Evolutionary conservation across 805 yeast genomes (phyloP), one percentile per base, ranked within the genome.

Genomic region (Candida ipomoeae): DNA sequence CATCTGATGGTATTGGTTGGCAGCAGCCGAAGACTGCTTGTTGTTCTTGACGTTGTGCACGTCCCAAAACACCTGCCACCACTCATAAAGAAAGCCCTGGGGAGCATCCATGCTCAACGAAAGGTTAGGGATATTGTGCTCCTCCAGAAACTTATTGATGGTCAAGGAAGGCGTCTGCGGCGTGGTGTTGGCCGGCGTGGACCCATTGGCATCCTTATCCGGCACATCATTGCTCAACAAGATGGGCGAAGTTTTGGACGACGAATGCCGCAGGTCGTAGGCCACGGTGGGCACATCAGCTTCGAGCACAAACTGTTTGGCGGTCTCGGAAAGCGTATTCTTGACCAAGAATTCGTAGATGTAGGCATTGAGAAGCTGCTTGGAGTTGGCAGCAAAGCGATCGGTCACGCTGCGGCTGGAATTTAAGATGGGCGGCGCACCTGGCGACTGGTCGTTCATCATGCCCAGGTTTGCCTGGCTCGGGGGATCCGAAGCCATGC

Each of bases 41-140:
- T 47, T 54, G 39, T 88, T 82, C 58, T 89, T 78, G 2, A 95
- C 96, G 61, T 87, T 87, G 67, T 85, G 88, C 29, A 89, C 84
- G 64, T 90, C 97, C 97, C 97, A 91, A 64, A 90, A 91, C 15
- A 91, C 83, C 72, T 83, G 89, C 97, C 97, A 90, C 97, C 97
- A 90, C 65, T 91, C 97, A 61, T 81, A 84, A 21, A 90, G 69
- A 61, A 89, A 90, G 6, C 96, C 94, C 59, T 85, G 88, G 0
- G 95, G 94, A 2, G 95, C 85, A 62, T 89, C 94, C 78, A 87
- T 80, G 10, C 82, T 72, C 61, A 84, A 75, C 20, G 72, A 69
- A 34, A 81, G 63, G 14, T 72, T 71, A 1, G 85, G 82, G 7
- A 82, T 63, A 45, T 75, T 79, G 49, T 69, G 64, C 6, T 71